These are phyloP conservation scores for Phlyctochytrium arcticum DNA, from an alignment of 192 early-diverging fungal genomes.

Conservation along the genomic window DNA sequence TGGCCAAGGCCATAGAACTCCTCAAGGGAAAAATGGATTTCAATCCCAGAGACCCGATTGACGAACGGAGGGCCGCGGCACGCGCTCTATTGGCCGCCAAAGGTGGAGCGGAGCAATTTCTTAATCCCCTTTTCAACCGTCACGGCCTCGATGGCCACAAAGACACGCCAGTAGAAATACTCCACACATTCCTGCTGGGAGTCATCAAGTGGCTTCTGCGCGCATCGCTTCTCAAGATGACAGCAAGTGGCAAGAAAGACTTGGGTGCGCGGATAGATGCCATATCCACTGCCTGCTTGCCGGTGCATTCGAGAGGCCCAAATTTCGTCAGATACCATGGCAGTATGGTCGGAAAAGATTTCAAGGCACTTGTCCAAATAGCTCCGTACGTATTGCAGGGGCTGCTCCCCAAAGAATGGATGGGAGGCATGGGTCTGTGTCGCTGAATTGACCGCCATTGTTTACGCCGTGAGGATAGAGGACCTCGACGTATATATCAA, in stretches of 20 bases:
- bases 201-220: too few species aligned
- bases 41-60: too few species aligned
- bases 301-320: background rate
- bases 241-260: background rate
- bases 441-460: background rate
- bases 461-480: background rate
- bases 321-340: background rate
- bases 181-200: background rate
- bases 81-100: too few species aligned
- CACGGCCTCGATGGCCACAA: background rate
- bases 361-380: background rate
- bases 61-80: too few species aligned
- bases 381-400: background rate
- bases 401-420: background rate
- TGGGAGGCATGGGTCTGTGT: background rate
- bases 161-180: background rate
- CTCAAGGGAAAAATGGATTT: too few species aligned
- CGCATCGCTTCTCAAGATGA: background rate
- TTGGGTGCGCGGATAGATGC: background rate
- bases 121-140: too few species aligned
- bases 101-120: too few species aligned
- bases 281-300: background rate
- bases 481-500: background rate
- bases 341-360: background rate
- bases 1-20: too few species aligned